Conservation (phyloP, 169 alveolate species). For the Plasmodium adleri region DNA sequence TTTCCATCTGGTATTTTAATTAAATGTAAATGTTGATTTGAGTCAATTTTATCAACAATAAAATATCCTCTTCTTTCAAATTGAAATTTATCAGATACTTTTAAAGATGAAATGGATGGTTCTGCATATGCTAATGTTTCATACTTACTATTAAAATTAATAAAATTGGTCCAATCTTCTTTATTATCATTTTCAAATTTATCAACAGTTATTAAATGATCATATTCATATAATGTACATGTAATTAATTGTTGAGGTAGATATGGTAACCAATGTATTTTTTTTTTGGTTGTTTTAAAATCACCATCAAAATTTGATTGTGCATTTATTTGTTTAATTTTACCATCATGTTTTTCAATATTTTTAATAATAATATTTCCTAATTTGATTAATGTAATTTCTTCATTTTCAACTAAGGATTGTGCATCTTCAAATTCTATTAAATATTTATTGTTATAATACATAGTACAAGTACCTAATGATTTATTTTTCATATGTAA, state of each 20-base stretch:
- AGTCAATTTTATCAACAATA: slow-evolving; percentile 91
- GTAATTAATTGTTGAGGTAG: slow-evolving; percentile 79
- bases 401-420: slow-evolving; percentile 92
- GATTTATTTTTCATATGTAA: slow-evolving; percentile 95
- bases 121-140: slow-evolving; percentile 90
- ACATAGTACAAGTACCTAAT: slow-evolving; percentile 91
- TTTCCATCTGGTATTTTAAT: slow-evolving; percentile 96
- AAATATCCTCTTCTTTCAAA: slow-evolving; percentile 98
- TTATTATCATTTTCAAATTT: slow-evolving; percentile 92
- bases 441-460: slow-evolving; percentile 83
- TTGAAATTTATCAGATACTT: slow-evolving; percentile 92
- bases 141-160: slow-evolving; percentile 85
- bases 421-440: slow-evolving; percentile 95
- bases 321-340: slow-evolving; percentile 82
- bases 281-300: slow-evolving; percentile 95
- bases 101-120: slow-evolving; percentile 80
- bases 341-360: slow-evolving; percentile 75
- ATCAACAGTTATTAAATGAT: slow-evolving; percentile 94
- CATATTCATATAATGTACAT: slow-evolving; percentile 93
- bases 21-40: slow-evolving; percentile 81
- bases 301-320: slow-evolving; percentile 91
- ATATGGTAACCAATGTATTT: slow-evolving; percentile 92
- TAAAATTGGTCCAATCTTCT: slow-evolving; percentile 85
- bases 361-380: slow-evolving; percentile 91
- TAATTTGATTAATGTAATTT: slow-evolving; percentile 97